These are phyloP conservation scores for Liriodendron chinense DNA, from an alignment of 164 flowering plant genomes.

Conservation along the genomic window DNA sequence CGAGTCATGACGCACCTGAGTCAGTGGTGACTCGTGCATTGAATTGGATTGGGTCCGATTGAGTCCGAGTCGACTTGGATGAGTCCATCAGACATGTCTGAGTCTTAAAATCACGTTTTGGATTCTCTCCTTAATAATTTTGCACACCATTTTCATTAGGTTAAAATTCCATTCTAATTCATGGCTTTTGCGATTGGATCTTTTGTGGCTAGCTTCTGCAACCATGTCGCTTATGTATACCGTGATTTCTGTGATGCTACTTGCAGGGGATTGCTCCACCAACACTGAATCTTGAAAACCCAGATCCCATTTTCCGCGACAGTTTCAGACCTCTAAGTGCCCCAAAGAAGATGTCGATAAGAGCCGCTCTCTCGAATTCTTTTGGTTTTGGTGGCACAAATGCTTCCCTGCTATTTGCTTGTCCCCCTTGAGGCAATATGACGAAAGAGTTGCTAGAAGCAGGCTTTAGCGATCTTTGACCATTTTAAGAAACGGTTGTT, in stretches of 20 bases:
- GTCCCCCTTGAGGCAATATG: slow-evolving; percentile 5
- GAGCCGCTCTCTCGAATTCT: slow-evolving; percentile 83
- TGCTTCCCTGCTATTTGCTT: slow-evolving; percentile 73
- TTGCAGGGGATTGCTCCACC: slow-evolving; percentile 86
- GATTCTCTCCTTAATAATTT: too few species aligned
- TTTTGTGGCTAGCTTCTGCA: not conserved
- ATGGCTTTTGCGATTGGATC: not conserved
- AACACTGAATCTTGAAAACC: slow-evolving; percentile 68
- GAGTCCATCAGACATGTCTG: too few species aligned
- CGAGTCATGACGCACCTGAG: too few species aligned
- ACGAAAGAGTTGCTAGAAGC: too few species aligned
- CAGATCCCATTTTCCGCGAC: slow-evolving; percentile 71
- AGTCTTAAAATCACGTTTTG: too few species aligned
- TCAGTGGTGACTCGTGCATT: too few species aligned
- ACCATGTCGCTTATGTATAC: not conserved
- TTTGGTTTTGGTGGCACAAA: slow-evolving; percentile 99
- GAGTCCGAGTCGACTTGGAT: too few species aligned
- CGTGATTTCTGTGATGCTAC: not conserved
- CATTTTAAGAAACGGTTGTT: too few species aligned
- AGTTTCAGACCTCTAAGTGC: slow-evolving; percentile 68
- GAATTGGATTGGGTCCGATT: too few species aligned
- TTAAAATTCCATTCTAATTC: too few species aligned
- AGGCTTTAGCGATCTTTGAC: too few species aligned
- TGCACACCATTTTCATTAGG: too few species aligned
- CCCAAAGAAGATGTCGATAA: slow-evolving; percentile 65